phyloP scores from a whole-genome alignment of 108 stramenopile genomes.

The Pseudonitzschia pungens region DNA sequence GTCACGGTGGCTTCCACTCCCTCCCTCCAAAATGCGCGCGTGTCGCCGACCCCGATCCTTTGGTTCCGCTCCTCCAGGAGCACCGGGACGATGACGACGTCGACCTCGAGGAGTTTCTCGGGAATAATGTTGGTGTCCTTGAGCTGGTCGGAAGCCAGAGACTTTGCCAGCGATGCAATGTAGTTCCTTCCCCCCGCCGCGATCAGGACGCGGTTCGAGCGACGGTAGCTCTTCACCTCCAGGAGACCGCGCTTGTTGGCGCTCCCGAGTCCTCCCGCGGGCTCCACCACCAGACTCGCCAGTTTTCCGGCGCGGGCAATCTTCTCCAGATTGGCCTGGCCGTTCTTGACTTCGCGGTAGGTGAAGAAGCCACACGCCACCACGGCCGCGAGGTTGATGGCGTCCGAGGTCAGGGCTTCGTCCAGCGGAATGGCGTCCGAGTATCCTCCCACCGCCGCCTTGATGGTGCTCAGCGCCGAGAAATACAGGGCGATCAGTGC shows the following conservation, averaged over 20 bases:
- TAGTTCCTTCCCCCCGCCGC: slow-evolving; percentile 73
- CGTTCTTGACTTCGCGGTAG: slow-evolving; percentile 60
- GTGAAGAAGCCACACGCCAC: slow-evolving; percentile 59
- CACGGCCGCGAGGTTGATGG: slow-evolving; percentile 68
- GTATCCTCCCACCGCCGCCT: slow-evolving; percentile 59
- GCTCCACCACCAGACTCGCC: slow-evolving; percentile 63
- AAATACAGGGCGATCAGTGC: slow-evolving; percentile 79
- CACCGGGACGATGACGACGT: slow-evolving; percentile 75
- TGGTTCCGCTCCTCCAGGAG: slow-evolving; percentile 46
- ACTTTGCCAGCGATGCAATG: slow-evolving; percentile 59
- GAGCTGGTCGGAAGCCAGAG: slow-evolving; percentile 70
- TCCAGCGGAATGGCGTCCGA: slow-evolving; percentile 59
- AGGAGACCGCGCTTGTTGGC: background rate
- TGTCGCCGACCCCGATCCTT: slow-evolving; percentile 19
- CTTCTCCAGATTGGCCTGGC: slow-evolving; percentile 68
- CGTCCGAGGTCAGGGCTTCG: slow-evolving; percentile 56
- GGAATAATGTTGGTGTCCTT: slow-evolving; percentile 73
- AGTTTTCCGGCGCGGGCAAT: slow-evolving; percentile 73
- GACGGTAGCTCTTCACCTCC: slow-evolving; percentile 58
- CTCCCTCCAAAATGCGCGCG: slow-evolving; percentile 21
- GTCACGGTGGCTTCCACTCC: slow-evolving; percentile 34
- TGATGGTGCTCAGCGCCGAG: slow-evolving; percentile 54
- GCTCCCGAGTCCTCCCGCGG: slow-evolving; percentile 33
- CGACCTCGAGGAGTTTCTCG: slow-evolving; percentile 46
- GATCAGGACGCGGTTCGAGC: slow-evolving; percentile 66